Conservation (phyloP, 768 basidiomycete genomes). For the Phylloporus scabripes region DNA sequence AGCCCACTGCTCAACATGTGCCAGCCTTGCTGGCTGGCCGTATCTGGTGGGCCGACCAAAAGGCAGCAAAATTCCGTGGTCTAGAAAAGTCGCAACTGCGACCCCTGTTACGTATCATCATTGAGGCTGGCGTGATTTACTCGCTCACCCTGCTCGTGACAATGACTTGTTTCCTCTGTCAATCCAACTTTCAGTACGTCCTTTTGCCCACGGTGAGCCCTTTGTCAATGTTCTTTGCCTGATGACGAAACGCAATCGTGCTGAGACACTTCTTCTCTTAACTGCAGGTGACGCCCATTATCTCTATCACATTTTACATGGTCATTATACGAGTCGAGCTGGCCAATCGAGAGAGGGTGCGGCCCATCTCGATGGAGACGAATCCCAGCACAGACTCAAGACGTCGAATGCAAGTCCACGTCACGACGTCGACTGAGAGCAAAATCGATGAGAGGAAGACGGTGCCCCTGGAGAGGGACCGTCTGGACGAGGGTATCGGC, state of each 20-base stretch:
- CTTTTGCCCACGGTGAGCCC: slow-evolving; percentile 32
- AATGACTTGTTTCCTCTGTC: slow-evolving; percentile 25
- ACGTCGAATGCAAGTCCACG: slow-evolving; percentile 4
- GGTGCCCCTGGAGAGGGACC: neutral
- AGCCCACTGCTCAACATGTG: neutral
- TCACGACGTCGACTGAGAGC: neutral
- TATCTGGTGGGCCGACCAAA: slow-evolving; percentile 28
- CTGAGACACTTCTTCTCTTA: neutral
- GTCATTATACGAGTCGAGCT: slow-evolving; percentile 36
- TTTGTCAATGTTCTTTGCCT: neutral
- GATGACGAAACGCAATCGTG: neutral
- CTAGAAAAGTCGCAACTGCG: slow-evolving; percentile 7
- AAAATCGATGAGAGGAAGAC: neutral
- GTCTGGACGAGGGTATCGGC: neutral
- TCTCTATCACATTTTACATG: slow-evolving; percentile 41
- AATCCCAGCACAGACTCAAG: neutral
- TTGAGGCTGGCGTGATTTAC: slow-evolving; percentile 37
- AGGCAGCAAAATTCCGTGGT: slow-evolving; percentile 13
- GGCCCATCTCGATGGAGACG: neutral
- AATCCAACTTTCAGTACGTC: slow-evolving; percentile 32
- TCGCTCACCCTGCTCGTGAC: slow-evolving; percentile 31
- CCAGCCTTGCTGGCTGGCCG: slow-evolving; percentile 27
- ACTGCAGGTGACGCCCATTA: slow-evolving; percentile 34
- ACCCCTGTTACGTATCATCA: slow-evolving; percentile 24
- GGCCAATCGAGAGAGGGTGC: neutral